Conservation (phyloP, 352 stramenopile genomes). For the Phytophthora pisi region DNA sequence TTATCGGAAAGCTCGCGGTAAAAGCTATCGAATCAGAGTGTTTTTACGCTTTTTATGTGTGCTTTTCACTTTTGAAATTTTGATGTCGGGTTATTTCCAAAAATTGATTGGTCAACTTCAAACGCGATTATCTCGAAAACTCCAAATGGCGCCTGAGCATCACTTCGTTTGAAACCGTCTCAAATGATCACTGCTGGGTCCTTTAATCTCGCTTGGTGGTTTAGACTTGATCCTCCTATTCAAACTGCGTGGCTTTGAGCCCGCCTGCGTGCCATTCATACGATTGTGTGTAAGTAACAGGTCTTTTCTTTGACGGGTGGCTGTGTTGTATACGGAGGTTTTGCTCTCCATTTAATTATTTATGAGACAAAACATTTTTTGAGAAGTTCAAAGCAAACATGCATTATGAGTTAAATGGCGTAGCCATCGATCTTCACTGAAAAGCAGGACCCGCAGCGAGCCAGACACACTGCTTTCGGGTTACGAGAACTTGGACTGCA, state of each 20-base stretch:
- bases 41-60: too few species aligned
- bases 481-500: too few species aligned
- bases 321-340: conserved; percentile 24
- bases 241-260: not conserved
- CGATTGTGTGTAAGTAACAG: not conserved
- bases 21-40: too few species aligned
- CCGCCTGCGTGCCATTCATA: not conserved
- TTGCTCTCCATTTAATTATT: conserved; percentile 1
- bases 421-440: conserved; percentile 20
- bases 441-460: not conserved
- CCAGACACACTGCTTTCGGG: too few species aligned
- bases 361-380: not conserved
- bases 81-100: too few species aligned
- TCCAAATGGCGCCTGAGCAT: too few species aligned
- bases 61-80: too few species aligned
- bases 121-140: too few species aligned
- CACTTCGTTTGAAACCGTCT: too few species aligned
- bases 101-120: too few species aligned
- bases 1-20: too few species aligned
- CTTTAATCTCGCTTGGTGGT: not conserved
- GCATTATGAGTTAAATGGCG: conserved; percentile 8
- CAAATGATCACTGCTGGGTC: too few species aligned
- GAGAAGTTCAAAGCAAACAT: not conserved
- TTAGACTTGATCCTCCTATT: not conserved
- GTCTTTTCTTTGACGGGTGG: not conserved